phyloP scores from a whole-genome alignment of 495 filamentous ascomycete genomes.

The Penicillium goetzii region DNA sequence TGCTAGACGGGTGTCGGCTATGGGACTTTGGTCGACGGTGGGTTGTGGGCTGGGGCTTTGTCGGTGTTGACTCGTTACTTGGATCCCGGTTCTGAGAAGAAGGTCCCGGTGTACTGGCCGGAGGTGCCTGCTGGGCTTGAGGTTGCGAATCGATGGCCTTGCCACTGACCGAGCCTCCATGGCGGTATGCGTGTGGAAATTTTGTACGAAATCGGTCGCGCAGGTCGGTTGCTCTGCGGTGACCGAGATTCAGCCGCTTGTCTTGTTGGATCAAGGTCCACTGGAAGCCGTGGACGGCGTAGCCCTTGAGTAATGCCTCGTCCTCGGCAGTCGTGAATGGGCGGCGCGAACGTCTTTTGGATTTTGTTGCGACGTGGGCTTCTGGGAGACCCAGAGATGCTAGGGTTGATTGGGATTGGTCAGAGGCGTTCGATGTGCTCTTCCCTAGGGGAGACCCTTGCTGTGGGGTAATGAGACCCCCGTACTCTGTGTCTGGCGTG shows the following conservation, averaged over 20 bases:
- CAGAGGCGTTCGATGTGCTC: constrained; percentile 25
- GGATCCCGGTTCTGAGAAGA: constrained; percentile 11
- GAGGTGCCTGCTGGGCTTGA: not conserved
- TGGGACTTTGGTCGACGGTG: constrained; percentile 17
- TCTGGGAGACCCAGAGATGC: constrained; percentile 45
- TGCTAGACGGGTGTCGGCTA: constrained; percentile 23
- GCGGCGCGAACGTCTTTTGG: constrained; percentile 49
- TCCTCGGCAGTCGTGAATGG: constrained; percentile 79
- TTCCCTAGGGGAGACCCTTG: constrained; percentile 20
- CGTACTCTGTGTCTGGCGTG: constrained; percentile 21
- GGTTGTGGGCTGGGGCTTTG: constrained; percentile 11
- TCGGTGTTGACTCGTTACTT: constrained; percentile 23
- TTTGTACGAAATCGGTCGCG: constrained; percentile 82
- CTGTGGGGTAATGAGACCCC: constrained; percentile 8
- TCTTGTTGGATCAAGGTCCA: constrained; percentile 85
- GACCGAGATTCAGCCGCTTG: constrained; percentile 63
- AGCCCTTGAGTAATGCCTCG: constrained; percentile 73
- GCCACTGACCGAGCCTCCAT: constrained; percentile 50
- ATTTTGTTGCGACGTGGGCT: constrained; percentile 41
- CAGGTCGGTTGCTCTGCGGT: constrained; percentile 75
- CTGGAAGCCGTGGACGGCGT: constrained; percentile 71
- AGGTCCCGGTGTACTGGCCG: constrained; percentile 15
- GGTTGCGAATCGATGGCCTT: constrained; percentile 25
- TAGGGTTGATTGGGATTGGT: constrained; percentile 36
- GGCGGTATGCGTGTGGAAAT: constrained; percentile 72